These are phyloP conservation scores for Berkeleyomyces basicola DNA, from an alignment of 2,329 filamentous ascomycete species.

Conservation along the genomic window DNA sequence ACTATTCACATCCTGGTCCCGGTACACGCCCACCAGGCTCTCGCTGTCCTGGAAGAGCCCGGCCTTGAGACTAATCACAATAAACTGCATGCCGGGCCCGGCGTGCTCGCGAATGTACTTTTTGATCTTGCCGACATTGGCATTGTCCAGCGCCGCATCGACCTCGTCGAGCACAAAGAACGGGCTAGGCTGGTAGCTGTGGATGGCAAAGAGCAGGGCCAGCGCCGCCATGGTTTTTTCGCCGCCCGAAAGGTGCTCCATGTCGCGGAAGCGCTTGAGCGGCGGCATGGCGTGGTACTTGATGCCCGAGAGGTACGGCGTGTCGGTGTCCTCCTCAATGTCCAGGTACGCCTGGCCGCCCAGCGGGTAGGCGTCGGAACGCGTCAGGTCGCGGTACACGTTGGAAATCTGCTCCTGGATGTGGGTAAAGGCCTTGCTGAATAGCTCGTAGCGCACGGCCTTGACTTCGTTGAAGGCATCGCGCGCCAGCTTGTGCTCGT, in stretches of 20 bases:
- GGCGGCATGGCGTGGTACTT: constrained; percentile 99
- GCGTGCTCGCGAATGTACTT: constrained; percentile 92
- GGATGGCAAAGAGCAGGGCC: constrained; percentile 90
- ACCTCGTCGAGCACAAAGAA: constrained; percentile 99
- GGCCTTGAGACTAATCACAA: constrained; percentile 92
- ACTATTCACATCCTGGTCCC: constrained; percentile 86
- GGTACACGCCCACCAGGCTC: constrained; percentile 85
- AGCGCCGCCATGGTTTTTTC: constrained; percentile 98
- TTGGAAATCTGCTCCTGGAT: constrained; percentile 88
- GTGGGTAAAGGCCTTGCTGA: constrained; percentile 88
- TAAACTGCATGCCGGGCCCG: constrained; percentile 95
- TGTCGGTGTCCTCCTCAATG: constrained; percentile 84
- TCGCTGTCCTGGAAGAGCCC: constrained; percentile 94
- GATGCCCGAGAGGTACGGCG: constrained; percentile 87
- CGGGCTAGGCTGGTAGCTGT: constrained; percentile 85
- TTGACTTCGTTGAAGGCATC: constrained; percentile 75
- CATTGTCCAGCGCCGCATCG: constrained; percentile 93
- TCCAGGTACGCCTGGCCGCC: constrained; percentile 81
- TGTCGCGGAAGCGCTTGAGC: constrained; percentile 93
- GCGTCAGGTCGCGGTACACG: constrained; percentile 90
- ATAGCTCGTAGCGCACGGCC: constrained; percentile 69
- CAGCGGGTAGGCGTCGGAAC: constrained; percentile 79
- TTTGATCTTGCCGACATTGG: constrained; percentile 89
- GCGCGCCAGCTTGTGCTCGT: constrained; percentile 54
- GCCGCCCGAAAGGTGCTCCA: constrained; percentile 93